A percentile compares a stretch with the other conserved stretches of the same genome.
Conservation (phyloP, 441 rosid species). For the Brassica hybrid region DNA sequence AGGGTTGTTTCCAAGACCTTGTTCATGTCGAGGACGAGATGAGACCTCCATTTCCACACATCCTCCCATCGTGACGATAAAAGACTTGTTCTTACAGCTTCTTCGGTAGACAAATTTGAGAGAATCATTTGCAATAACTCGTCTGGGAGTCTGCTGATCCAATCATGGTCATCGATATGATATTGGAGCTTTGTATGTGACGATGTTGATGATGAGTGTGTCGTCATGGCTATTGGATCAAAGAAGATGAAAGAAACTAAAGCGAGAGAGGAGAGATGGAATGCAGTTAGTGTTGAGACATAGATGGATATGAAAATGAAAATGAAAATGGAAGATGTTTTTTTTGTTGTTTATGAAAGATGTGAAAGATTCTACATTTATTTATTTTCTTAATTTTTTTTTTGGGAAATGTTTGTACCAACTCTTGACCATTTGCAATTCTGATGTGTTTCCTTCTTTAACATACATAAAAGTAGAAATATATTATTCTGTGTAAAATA, state of each 20-base stretch:
- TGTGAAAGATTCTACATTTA: background rate
- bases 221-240: background rate
- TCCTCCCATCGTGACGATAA: slow-evolving; percentile 6
- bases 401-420: background rate
- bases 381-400: background rate
- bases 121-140: background rate
- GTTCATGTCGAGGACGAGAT: slow-evolving; percentile 8
- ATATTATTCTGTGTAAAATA: background rate
- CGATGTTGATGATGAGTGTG: background rate
- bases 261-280: background rate
- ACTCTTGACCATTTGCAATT: background rate
- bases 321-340: background rate
- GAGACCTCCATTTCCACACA: slow-evolving; percentile 1
- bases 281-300: background rate
- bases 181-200: background rate
- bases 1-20: background rate
- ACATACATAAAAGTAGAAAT: background rate
- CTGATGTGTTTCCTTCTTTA: background rate
- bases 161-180: background rate
- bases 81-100: slow-evolving; percentile 22
- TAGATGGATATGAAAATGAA: too few species aligned
- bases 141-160: slow-evolving; percentile 19
- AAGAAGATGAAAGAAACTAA: background rate
- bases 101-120: background rate
- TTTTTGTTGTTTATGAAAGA: background rate